phyloP scores from a whole-genome alignment of 805 yeast species.

The Candida xiaguanensis region DNA sequence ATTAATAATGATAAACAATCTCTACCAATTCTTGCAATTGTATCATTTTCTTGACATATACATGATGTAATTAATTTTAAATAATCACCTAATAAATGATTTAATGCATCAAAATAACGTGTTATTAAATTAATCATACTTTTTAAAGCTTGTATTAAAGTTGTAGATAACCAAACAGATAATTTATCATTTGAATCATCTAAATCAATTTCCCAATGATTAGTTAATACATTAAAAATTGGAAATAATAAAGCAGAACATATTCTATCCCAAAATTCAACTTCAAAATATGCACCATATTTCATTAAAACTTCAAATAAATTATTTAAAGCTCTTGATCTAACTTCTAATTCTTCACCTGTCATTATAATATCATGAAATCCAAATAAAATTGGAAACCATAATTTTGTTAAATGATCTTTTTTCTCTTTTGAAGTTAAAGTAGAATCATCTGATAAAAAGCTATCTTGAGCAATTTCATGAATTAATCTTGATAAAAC shows the following conservation, averaged over 20 bases:
- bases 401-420: slow-evolving; percentile 50
- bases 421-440: slow-evolving; percentile 13
- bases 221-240: slow-evolving; percentile 74
- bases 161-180: slow-evolving; percentile 95
- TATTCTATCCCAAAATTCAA: slow-evolving; percentile 76
- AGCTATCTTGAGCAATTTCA: slow-evolving; percentile 49
- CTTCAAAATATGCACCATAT: slow-evolving; percentile 73
- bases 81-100: slow-evolving; percentile 72
- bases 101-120: slow-evolving; percentile 74
- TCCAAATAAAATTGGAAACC: slow-evolving; percentile 86
- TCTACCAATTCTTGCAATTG: slow-evolving; percentile 92
- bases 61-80: slow-evolving; percentile 77
- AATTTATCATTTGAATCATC: slow-evolving; percentile 74
- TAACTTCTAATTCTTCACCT: slow-evolving; percentile 90
- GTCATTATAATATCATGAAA: slow-evolving; percentile 88
- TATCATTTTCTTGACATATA: slow-evolving; percentile 94
- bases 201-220: slow-evolving; percentile 57
- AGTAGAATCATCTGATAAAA: slow-evolving; percentile 16
- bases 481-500: slow-evolving; percentile 61
- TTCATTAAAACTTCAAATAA: slow-evolving; percentile 78
- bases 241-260: slow-evolving; percentile 83
- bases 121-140: slow-evolving; percentile 81
- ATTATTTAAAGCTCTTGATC: slow-evolving; percentile 80
- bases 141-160: slow-evolving; percentile 91
- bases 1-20: slow-evolving; percentile 80